Conservation (phyloP, 768 basidiomycete species). For the Tulasnella sp. region DNA sequence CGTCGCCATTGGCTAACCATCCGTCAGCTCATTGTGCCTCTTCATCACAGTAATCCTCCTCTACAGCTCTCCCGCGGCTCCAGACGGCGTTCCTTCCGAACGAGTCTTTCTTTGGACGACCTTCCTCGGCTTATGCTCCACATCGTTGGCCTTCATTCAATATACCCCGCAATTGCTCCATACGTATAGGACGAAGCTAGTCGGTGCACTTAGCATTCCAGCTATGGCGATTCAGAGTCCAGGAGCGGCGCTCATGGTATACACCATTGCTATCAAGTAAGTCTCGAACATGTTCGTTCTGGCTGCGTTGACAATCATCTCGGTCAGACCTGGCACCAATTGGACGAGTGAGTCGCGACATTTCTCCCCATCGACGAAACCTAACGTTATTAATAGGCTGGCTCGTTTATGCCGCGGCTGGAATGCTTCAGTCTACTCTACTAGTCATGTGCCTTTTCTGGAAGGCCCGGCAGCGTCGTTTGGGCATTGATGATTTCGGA, state of each 20-base stretch:
- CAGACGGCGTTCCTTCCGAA: conserved; percentile 28
- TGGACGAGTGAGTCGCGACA: conserved; percentile 51
- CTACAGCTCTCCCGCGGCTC: conserved; percentile 26
- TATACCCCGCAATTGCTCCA: conserved; percentile 78
- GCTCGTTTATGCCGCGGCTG: conserved; percentile 70
- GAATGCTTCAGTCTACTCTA: conserved; percentile 69
- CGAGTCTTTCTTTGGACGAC: conserved; percentile 58
- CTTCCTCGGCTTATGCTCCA: conserved; percentile 73
- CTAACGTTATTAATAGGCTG: conserved; percentile 39
- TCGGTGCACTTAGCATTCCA: conserved; percentile 85
- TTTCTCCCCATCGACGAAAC: neutral
- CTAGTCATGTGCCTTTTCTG: conserved; percentile 77
- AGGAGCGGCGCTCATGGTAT: conserved; percentile 75
- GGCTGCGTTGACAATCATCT: neutral
- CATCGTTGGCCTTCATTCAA: conserved; percentile 66
- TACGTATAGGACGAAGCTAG: conserved; percentile 66
- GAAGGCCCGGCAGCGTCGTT: conserved; percentile 61
- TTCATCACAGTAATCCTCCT: conserved; percentile 48
- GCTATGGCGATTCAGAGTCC: conserved; percentile 96
- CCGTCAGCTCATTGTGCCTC: conserved; percentile 25
- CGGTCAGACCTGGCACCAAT: conserved; percentile 55
- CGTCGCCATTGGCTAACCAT: conserved; percentile 1
- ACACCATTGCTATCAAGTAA: conserved; percentile 61
- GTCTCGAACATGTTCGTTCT: conserved; percentile 16
- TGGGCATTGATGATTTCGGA: conserved; percentile 86